These are phyloP conservation scores for Ustilago sp. DNA, from an alignment of 1,284 basidiomycete genomes.

Conservation along the genomic window DNA sequence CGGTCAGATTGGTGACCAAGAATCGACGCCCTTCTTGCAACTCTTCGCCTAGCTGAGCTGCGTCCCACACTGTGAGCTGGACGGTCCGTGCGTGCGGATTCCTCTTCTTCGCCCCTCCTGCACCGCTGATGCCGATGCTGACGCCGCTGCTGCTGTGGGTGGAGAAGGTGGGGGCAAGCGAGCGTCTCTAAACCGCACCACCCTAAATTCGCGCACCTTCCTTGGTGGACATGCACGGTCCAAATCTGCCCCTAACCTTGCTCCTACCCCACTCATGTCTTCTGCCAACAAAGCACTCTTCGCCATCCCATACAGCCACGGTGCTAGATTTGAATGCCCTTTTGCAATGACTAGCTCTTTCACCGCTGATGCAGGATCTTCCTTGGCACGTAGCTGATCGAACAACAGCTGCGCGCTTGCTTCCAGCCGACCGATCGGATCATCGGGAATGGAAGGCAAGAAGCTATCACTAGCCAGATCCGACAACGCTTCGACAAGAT, in stretches of 20 bases:
- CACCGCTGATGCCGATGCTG: background rate
- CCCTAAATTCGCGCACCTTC: constrained; percentile 82
- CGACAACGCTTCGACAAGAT: constrained; percentile 37
- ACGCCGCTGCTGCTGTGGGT: background rate
- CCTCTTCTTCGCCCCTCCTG: constrained; percentile 14
- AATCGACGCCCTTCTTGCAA: constrained; percentile 32
- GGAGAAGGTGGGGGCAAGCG: constrained; percentile 25
- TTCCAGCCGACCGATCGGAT: constrained; percentile 25
- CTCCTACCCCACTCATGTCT: constrained; percentile 8
- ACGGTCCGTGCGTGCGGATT: constrained; percentile 50
- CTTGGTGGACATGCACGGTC: constrained; percentile 81
- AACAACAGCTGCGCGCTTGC: constrained; percentile 20
- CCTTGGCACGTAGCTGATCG: constrained; percentile 16
- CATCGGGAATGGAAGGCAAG: constrained; percentile 33
- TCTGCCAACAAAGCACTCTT: constrained; percentile 15
- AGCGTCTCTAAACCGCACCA: constrained; percentile 81
- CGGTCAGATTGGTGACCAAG: constrained; percentile 77
- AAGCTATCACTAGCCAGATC: constrained; percentile 28
- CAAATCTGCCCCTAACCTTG: constrained; percentile 6
- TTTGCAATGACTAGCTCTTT: constrained; percentile 25
- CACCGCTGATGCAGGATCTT: constrained; percentile 27
- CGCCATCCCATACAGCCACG: constrained; percentile 28
- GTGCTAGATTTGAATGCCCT: constrained; percentile 11
- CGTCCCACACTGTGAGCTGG: constrained; percentile 59
- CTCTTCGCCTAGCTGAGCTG: constrained; percentile 26